Conservation (phyloP, 2,329 filamentous ascomycete genomes). For the Aspergillus brasiliensis region DNA sequence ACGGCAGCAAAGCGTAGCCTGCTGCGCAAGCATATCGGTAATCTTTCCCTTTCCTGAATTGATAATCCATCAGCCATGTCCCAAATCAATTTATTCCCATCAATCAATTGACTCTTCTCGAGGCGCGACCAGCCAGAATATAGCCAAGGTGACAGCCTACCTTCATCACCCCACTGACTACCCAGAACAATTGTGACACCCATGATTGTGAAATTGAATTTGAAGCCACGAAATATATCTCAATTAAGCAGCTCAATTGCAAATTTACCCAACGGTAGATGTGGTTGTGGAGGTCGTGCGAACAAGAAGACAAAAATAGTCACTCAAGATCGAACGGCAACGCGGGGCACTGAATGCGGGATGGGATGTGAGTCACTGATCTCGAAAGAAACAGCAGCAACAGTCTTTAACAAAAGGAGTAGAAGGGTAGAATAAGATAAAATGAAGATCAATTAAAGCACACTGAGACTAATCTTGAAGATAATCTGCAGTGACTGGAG, state of each 20-base stretch:
- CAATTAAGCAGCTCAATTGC: not conserved
- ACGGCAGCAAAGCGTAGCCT: constrained; percentile 48
- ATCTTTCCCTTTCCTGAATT: constrained; percentile 50
- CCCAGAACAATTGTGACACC: constrained; percentile 49
- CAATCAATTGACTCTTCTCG: constrained; percentile 2
- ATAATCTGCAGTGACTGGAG: constrained; percentile 21
- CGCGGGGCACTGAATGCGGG: not conserved
- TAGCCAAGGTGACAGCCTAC: constrained; percentile 25
- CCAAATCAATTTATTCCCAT: constrained; percentile 5
- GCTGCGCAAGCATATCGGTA: constrained; percentile 50
- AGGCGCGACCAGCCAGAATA: too few species aligned
- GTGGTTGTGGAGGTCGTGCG: not conserved
- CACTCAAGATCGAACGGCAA: not conserved
- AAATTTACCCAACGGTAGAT: not conserved
- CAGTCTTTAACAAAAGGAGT: too few species aligned
- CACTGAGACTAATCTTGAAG: constrained; percentile 5
- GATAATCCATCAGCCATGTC: not conserved
- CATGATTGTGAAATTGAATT: constrained; percentile 24
- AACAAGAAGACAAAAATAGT: not conserved
- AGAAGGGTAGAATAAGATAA: not conserved
- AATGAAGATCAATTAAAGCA: constrained; percentile 1
- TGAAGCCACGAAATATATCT: not conserved
- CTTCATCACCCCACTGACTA: constrained; percentile 53
- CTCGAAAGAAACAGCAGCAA: not conserved
- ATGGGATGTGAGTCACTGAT: constrained; percentile 6